Evolutionary conservation across 2,329 filamentous ascomycete genomes (phyloP).

Genomic region (Parascedosporium putredinis): DNA sequence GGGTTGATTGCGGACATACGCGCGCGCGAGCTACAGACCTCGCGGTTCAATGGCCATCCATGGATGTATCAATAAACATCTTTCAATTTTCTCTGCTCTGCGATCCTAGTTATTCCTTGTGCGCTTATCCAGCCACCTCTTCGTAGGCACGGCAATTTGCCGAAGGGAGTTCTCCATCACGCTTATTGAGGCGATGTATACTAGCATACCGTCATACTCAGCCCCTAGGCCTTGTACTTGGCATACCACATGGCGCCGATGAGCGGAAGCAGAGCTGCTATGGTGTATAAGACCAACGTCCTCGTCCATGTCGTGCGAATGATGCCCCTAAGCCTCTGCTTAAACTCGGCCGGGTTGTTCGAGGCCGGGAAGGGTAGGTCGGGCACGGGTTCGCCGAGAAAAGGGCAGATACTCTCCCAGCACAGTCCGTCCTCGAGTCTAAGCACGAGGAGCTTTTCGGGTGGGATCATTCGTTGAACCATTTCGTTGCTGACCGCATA

Average conservation of each 20-base stretch:
- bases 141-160: no score
- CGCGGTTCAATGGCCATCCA: no score
- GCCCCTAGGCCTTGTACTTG: neutral
- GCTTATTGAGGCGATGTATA: neutral
- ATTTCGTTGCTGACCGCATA: constrained; percentile 14
- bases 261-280: neutral
- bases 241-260: constrained; percentile 2
- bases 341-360: constrained; percentile 19
- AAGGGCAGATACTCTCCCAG: constrained; percentile 25
- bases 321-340: constrained; percentile 11
- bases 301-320: neutral
- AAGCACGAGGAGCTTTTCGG: constrained; percentile 18
- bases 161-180: no score
- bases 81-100: no score
- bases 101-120: no score
- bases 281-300: neutral
- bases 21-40: no score
- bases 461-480: constrained; percentile 17
- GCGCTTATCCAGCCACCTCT: no score
- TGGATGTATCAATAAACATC: no score
- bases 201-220: no score
- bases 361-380: constrained; percentile 19
- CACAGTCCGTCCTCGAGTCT: constrained; percentile 24
- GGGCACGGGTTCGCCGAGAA: constrained; percentile 20
- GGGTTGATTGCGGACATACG: no score